Evolutionary conservation across 345 rosid species (phyloP).

Genomic region (Bruguiera parviflora): DNA sequence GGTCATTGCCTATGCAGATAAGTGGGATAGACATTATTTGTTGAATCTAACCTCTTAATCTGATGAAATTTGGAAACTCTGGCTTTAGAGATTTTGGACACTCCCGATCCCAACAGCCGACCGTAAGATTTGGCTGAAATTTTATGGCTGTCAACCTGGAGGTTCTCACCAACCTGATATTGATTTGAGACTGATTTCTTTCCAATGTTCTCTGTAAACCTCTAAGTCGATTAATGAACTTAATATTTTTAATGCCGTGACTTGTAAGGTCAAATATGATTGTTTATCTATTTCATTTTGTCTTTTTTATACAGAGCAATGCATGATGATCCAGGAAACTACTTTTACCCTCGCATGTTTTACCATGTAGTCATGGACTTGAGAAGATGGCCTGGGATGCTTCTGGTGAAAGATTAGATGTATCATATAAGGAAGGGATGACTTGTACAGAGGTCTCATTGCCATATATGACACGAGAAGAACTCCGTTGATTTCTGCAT

Average conservation of each 20-base stretch:
- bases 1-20: neutral
- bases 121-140: neutral
- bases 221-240: neutral
- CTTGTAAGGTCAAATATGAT: neutral
- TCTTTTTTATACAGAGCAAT: neutral
- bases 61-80: neutral
- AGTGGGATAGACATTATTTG: neutral
- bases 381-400: constrained; percentile 95
- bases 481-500: constrained; percentile 68
- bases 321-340: neutral
- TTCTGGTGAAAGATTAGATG: constrained; percentile 82
- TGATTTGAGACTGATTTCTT: neutral
- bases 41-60: neutral
- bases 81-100: neutral
- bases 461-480: constrained; percentile 75
- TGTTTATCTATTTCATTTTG: neutral
- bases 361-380: constrained; percentile 62
- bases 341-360: constrained; percentile 4
- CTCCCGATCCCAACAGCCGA: neutral
- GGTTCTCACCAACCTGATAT: neutral
- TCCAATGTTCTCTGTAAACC: neutral
- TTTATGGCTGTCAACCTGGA: neutral
- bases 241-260: neutral
- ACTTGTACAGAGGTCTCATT: constrained; percentile 66
- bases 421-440: constrained; percentile 83